A percentile compares a stretch with the other conserved stretches of the same genome.
Evolutionary conservation across 768 basidiomycete species (phyloP).

Genomic region (Brasilioporus rufonigricans): DNA sequence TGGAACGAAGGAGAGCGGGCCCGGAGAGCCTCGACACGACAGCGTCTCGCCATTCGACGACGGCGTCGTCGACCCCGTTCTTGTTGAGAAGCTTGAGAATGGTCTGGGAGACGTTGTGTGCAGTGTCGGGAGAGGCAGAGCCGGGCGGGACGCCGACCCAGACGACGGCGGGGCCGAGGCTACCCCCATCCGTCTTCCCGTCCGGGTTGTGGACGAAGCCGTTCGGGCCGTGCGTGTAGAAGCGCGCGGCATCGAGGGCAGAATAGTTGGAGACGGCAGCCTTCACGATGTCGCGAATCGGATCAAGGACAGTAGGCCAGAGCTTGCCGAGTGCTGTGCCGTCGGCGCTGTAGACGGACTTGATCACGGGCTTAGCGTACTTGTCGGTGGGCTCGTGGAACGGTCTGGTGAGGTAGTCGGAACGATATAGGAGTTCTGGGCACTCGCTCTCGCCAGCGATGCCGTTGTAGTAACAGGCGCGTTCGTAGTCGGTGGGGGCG

Average conservation of each 20-base stretch:
- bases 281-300: not conserved
- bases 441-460: not conserved
- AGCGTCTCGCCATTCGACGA: not conserved
- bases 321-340: not conserved
- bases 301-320: not conserved
- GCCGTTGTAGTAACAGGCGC: not conserved
- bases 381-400: not conserved
- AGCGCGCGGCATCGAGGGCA: not conserved
- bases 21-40: not conserved
- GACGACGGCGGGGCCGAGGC: constrained; percentile 19
- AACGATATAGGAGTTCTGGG: not conserved
- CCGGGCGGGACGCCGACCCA: constrained; percentile 37
- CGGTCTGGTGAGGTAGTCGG: not conserved
- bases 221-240: not conserved
- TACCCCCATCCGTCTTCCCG: not conserved
- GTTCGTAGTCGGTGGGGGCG: not conserved
- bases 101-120: constrained; percentile 16
- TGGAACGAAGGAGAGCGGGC: not conserved
- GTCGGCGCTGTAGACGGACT: not conserved
- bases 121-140: constrained; percentile 35
- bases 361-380: not conserved
- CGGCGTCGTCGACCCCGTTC: not conserved
- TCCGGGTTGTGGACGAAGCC: not conserved
- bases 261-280: not conserved
- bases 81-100: not conserved